Conservation (phyloP, 2,329 filamentous ascomycete species). For the Xylaria digitata region DNA sequence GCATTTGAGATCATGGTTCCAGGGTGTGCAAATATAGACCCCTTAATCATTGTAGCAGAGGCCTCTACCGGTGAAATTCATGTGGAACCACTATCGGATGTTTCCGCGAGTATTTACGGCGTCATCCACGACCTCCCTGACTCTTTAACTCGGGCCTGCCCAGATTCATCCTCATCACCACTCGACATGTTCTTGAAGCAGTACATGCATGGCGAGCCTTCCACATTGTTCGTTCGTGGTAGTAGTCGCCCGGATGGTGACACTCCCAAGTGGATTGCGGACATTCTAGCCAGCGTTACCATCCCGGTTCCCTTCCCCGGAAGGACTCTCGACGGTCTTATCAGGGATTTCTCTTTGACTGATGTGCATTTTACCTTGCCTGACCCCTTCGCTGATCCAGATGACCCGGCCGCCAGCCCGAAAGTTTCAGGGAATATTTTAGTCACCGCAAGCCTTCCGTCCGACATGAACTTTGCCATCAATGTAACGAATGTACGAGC, state of each 20-base stretch:
- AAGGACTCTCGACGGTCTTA: constrained; percentile 80
- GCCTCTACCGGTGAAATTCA: constrained; percentile 75
- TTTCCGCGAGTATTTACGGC: constrained; percentile 77
- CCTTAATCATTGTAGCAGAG: constrained; percentile 81
- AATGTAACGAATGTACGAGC: constrained; percentile 82
- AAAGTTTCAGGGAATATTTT: constrained; percentile 85
- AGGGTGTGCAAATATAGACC: constrained; percentile 77
- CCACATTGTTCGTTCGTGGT: constrained; percentile 85
- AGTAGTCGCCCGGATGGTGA: constrained; percentile 72
- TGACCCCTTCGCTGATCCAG: constrained; percentile 80
- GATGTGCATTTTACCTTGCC: constrained; percentile 90
- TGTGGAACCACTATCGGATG: constrained; percentile 74
- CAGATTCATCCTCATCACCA: constrained; percentile 80
- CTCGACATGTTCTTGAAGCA: constrained; percentile 83
- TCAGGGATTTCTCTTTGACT: constrained; percentile 87
- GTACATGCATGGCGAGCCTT: constrained; percentile 83
- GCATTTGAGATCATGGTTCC: constrained; percentile 87
- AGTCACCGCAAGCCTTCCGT: constrained; percentile 81
- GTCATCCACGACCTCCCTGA: constrained; percentile 79
- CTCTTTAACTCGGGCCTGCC: constrained; percentile 77
- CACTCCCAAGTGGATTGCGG: constrained; percentile 84
- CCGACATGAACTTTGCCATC: constrained; percentile 87
- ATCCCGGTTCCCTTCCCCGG: constrained; percentile 88
- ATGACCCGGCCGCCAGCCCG: constrained; percentile 77
- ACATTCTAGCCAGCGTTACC: constrained; percentile 83